Conservation (phyloP, 1,284 basidiomycete genomes). For the Apiotrichum brassicae region DNA sequence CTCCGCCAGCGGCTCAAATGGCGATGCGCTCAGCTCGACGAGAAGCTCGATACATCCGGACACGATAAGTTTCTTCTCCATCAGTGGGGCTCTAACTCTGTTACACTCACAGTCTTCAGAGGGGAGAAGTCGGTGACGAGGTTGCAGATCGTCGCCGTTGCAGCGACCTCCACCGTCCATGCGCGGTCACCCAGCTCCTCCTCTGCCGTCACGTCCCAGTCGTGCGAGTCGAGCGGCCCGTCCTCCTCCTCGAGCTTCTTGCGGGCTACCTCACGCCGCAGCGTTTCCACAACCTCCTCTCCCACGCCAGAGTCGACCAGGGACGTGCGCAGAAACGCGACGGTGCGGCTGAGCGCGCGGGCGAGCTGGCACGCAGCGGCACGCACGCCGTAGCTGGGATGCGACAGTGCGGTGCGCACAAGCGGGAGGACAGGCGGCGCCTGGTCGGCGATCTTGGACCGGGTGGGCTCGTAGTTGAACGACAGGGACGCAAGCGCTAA, state of each 20-base stretch:
- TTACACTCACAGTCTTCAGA: slow-evolving; percentile 58
- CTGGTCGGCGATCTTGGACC: slow-evolving; percentile 59
- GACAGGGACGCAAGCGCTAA: slow-evolving; percentile 63
- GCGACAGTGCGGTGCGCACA: slow-evolving; percentile 55
- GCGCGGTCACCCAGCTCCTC: slow-evolving; percentile 54
- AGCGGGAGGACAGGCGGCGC: slow-evolving; percentile 51
- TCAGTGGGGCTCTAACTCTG: not conserved
- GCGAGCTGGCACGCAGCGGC: slow-evolving; percentile 79
- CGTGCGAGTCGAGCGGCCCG: slow-evolving; percentile 6
- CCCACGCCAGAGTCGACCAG: slow-evolving; percentile 75
- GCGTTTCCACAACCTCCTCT: slow-evolving; percentile 58
- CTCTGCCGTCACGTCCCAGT: slow-evolving; percentile 12
- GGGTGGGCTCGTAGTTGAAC: slow-evolving; percentile 63
- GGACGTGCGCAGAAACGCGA: slow-evolving; percentile 70
- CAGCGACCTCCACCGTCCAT: slow-evolving; percentile 62
- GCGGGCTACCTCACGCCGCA: slow-evolving; percentile 42
- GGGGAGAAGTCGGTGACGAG: slow-evolving; percentile 81
- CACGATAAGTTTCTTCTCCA: slow-evolving; percentile 55
- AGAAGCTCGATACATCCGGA: slow-evolving; percentile 61
- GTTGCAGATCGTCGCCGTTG: slow-evolving; percentile 72
- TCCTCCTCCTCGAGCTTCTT: slow-evolving; percentile 1
- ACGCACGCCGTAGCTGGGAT: slow-evolving; percentile 65
- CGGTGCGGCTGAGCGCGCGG: slow-evolving; percentile 68
- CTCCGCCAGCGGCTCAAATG: slow-evolving; percentile 56
- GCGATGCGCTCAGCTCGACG: slow-evolving; percentile 53